Evolutionary conservation across 1,284 basidiomycete species (phyloP), one percentile per base, ranked within the genome.

Genomic region (Moesziomyces aphidis): DNA sequence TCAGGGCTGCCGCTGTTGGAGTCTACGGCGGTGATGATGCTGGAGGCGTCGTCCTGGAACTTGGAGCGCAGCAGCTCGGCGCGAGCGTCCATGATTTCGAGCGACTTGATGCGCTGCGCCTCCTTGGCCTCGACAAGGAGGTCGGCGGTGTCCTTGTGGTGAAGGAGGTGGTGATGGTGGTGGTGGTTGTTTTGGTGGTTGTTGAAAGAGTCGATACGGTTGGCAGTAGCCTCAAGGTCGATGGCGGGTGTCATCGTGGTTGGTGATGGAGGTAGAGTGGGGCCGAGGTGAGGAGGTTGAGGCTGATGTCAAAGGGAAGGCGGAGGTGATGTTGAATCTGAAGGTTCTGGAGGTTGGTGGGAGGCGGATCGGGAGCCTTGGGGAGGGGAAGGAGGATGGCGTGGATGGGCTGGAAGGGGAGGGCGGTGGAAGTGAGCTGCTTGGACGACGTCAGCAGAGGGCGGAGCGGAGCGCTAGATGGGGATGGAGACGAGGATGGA

Each of bases 311-410:
- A 23, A 26, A 65, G 55, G 64, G 54, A 2, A 74, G 59, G n/a
- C 10, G 39, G 17, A 66, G 48, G 28, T 36, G 56, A 57, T 56
- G 57, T 63, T 63, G 71, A 64, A 61, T 55, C 42, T 61, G 61
- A 24, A 46, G 45, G 52, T 11, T 39, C 22, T n/a, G 5, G 31
- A 5, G 31, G 31, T 34, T 10, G 10, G 10, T 34, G 31, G 63
- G 73, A 57, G 73, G 73, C 60, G 73, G 73, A 67, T 75, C 73
- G 43, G 73, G 73, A 60, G 73, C 73, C 46, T 75, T 75, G 48
- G 68, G 56, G 23, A 71, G 73, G 8, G 69, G 68, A 24, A 75
- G 51, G 39, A 67, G 62, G 66, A 74, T 74, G 23, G 50, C 55
- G 43, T 74, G 66, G 36, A 59, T 66, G 46, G 67, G 51, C 42